A percentile compares a stretch with the other conserved stretches of the same genome.
Conservation (phyloP, 805 yeast species). For the Starmerella riodocensis region DNA sequence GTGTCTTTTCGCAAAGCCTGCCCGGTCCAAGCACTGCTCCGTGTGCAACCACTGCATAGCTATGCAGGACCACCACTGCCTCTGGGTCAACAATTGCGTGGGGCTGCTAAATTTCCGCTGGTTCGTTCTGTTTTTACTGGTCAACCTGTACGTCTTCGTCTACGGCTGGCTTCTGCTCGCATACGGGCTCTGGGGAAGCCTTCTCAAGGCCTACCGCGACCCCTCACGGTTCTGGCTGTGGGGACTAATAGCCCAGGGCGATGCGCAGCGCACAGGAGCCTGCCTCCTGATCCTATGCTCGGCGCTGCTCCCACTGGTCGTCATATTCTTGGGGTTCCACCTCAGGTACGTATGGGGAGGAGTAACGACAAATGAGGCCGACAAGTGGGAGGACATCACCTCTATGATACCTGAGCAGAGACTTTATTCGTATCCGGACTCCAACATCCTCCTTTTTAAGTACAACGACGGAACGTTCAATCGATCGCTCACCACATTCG, state of each 20-base stretch:
- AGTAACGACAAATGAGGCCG: conserved; percentile 61
- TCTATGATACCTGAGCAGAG: conserved; percentile 34
- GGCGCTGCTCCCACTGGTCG: conserved; percentile 33
- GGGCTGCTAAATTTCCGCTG: conserved; percentile 48
- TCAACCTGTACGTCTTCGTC: conserved; percentile 34
- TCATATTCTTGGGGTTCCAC: conserved; percentile 36
- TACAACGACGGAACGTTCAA: conserved; percentile 20
- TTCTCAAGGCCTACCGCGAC: conserved; percentile 1
- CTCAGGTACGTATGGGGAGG: conserved; percentile 45
- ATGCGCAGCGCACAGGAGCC: conserved; percentile 17
- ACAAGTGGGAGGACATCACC: conserved; percentile 57
- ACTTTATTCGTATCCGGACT: conserved; percentile 25
- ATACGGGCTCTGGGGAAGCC: conserved; percentile 9
- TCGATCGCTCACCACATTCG: conserved; percentile 23
- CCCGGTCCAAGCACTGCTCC: conserved; percentile 49
- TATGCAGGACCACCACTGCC: conserved; percentile 47
- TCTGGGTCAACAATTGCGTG: conserved; percentile 50
- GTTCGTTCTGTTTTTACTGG: conserved; percentile 43
- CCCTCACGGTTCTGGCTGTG: conserved; percentile 4
- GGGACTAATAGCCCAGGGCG: conserved; percentile 10
- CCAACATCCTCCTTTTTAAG: conserved; percentile 23
- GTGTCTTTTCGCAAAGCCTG: conserved; percentile 39
- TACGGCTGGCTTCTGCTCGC: conserved; percentile 34
- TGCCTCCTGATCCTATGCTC: conserved; percentile 35
- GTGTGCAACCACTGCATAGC: conserved; percentile 37